Evolutionary conservation across 129 eudicot species (phyloP).

Genomic region (Apium graveolens): DNA sequence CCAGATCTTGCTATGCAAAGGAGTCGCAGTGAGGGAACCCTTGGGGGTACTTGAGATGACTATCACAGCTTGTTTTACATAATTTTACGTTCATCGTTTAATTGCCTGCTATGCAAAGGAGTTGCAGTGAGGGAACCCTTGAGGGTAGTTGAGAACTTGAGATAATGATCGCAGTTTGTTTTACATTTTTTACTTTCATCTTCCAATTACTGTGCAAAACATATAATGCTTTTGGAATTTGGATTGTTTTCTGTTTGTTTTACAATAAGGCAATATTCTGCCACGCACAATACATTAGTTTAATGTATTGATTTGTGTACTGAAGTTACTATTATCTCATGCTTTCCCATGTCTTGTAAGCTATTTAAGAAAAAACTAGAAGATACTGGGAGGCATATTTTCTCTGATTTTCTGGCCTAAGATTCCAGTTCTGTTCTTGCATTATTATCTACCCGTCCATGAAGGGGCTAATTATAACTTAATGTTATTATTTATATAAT

Average conservation of each 20-base stretch:
- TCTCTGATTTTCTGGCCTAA: background rate
- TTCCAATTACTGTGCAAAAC: background rate
- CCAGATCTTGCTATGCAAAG: constrained; percentile 47
- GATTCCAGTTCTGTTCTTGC: background rate
- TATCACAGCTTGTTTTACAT: background rate
- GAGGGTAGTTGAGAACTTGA: constrained; percentile 18
- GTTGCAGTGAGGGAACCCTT: constrained; percentile 64
- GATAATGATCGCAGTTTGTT: background rate
- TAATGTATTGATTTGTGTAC: background rate
- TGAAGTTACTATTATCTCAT: background rate
- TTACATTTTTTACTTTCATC: background rate
- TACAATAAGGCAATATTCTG: background rate
- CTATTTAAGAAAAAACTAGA: no score
- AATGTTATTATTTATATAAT: no score
- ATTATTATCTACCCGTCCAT: no score
- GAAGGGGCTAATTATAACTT: no score
- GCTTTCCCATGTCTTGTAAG: no score
- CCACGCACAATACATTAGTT: background rate
- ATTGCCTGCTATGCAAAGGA: constrained; percentile 36
- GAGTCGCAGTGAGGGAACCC: constrained; percentile 67
- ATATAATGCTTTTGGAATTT: background rate
- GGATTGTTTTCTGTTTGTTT: background rate
- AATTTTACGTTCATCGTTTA: background rate
- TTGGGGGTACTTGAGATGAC: constrained; percentile 20
- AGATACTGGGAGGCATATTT: background rate